Evolutionary conservation across 306 rosid species (phyloP).

Genomic region (Crataegus laevigata): DNA sequence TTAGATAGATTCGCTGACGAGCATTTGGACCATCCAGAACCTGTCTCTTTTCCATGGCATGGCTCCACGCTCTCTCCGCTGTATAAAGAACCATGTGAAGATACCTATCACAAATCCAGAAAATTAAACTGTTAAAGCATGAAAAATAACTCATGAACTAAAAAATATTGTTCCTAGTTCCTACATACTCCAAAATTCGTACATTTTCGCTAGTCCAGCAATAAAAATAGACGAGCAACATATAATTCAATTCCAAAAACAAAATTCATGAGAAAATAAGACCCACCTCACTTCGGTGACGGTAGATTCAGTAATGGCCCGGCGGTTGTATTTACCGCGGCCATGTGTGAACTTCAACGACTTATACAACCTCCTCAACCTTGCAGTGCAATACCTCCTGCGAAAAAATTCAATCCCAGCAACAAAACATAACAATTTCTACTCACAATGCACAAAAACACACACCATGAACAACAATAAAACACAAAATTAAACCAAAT

Average conservation of each 20-base stretch:
- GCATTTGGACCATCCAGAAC: slow-evolving; percentile 91
- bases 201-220: not conserved
- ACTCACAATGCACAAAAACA: not conserved
- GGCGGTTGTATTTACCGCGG: slow-evolving; percentile 75
- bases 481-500: not conserved
- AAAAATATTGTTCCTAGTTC: not conserved
- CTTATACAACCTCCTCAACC: slow-evolving; percentile 86
- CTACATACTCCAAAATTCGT: slow-evolving; percentile 2
- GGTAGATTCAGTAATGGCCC: slow-evolving; percentile 60
- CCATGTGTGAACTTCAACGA: slow-evolving; percentile 97
- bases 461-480: not conserved
- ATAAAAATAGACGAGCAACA: not conserved
- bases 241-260: not conserved
- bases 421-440: not conserved
- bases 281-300: slow-evolving; percentile 86
- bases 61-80: slow-evolving; percentile 99
- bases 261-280: not conserved
- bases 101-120: slow-evolving; percentile 58
- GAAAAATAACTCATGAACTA: not conserved
- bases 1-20: slow-evolving; percentile 75
- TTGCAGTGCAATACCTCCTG: slow-evolving; percentile 94
- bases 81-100: slow-evolving; percentile 80
- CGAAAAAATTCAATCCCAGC: not conserved
- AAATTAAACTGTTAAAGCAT: slow-evolving; percentile 13
- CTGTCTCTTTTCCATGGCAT: slow-evolving; percentile 99